A percentile compares a stretch with the other conserved stretches of the same genome.
Conservation (phyloP, 2,329 filamentous ascomycete species). For the Penicillium sp. region DNA sequence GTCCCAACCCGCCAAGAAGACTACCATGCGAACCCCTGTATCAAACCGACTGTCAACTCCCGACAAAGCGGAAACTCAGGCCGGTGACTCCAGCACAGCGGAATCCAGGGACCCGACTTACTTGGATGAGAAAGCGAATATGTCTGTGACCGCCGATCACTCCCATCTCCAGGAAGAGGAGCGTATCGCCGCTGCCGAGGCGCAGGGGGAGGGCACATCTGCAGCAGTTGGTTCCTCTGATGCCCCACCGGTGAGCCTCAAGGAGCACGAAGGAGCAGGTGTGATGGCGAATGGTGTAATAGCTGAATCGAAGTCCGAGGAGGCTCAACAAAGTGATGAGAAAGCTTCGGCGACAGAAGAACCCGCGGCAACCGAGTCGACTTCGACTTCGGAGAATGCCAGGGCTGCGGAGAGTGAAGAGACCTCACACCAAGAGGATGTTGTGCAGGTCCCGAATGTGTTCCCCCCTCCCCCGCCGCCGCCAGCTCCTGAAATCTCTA, state of each 20-base stretch:
- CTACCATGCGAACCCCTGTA: constrained; percentile 38
- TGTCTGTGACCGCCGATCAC: constrained; percentile 30
- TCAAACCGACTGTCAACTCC: constrained; percentile 36
- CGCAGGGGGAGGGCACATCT: constrained; percentile 33
- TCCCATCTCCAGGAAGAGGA: constrained; percentile 28
- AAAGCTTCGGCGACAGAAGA: constrained; percentile 61
- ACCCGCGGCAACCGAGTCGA: constrained; percentile 48
- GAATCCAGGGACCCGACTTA: constrained; percentile 38
- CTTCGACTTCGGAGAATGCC: constrained; percentile 31
- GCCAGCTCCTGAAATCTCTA: constrained; percentile 34
- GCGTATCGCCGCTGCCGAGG: constrained; percentile 34
- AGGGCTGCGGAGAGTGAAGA: constrained; percentile 42
- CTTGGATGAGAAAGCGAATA: constrained; percentile 38
- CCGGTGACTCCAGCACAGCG: constrained; percentile 38
- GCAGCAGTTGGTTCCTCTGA: constrained; percentile 16
- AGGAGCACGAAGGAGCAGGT: constrained; percentile 16
- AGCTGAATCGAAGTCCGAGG: constrained; percentile 18
- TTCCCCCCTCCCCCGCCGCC: constrained; percentile 55
- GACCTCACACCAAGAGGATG: constrained; percentile 38
- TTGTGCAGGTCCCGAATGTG: constrained; percentile 45
- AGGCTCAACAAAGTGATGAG: constrained; percentile 20
- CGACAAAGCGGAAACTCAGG: constrained; percentile 39
- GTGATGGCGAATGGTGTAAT: constrained; percentile 10
- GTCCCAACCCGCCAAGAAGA: constrained; percentile 45
- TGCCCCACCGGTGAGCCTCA: constrained; percentile 8